These are phyloP conservation scores for Fraxinus platypoda DNA, from an alignment of 305 asterid species.

Conservation along the genomic window DNA sequence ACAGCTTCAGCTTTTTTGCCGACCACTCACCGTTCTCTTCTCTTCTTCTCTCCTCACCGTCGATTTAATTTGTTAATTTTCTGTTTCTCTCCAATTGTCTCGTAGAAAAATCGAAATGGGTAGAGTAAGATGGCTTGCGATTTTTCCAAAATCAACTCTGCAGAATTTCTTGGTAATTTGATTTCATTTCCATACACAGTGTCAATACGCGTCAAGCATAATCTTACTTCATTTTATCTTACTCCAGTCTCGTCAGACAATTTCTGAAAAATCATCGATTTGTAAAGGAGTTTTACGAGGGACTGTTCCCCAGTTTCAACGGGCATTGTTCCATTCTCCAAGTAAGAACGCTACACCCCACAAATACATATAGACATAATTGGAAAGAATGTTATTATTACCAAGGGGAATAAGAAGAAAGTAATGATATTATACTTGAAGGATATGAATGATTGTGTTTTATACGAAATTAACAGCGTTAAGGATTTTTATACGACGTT, in stretches of 20 bases:
- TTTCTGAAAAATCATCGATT: slow-evolving; percentile 28
- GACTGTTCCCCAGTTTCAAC: slow-evolving; percentile 29
- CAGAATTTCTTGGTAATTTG: slow-evolving; percentile 41
- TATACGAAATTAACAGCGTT: slow-evolving; percentile 19
- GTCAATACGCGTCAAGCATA: not conserved
- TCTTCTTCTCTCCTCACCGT: not conserved
- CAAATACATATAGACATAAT: not conserved
- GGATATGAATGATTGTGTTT: slow-evolving; percentile 4
- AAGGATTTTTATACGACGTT: slow-evolving; percentile 25
- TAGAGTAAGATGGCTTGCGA: slow-evolving; percentile 32
- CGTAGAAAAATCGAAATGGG: slow-evolving; percentile 16
- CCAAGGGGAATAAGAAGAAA: not conserved
- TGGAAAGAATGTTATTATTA: not conserved
- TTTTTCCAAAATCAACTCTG: slow-evolving; percentile 36
- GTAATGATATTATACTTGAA: not conserved
- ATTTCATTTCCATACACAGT: not conserved
- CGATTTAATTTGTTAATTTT: not conserved
- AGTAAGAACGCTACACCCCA: slow-evolving; percentile 35
- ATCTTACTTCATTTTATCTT: slow-evolving; percentile 9
- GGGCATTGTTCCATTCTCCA: slow-evolving; percentile 30
- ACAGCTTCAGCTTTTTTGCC: not conserved
- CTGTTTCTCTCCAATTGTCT: not conserved
- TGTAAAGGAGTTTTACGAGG: slow-evolving; percentile 23
- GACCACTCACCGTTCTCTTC: not conserved
- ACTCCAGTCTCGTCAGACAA: slow-evolving; percentile 27